phyloP scores from a whole-genome alignment of 2,329 filamentous ascomycete species.

The Colletotrichum tropicicola region DNA sequence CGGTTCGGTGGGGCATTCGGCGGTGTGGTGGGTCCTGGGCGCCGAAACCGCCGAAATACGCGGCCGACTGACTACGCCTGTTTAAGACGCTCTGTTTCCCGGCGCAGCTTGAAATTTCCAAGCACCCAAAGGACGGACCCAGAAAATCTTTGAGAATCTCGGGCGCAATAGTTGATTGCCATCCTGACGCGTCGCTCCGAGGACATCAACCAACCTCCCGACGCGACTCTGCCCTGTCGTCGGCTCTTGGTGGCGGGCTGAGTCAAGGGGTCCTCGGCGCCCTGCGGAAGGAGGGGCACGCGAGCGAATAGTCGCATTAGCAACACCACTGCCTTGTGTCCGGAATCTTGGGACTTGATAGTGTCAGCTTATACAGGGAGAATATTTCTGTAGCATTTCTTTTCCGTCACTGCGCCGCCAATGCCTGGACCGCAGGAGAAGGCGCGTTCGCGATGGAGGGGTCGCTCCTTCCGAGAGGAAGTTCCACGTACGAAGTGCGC shows the following conservation, averaged over 20 bases:
- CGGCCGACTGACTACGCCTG: too few relatives aligned
- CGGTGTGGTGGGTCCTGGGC: too few relatives aligned
- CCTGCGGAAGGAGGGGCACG: conserved; percentile 24
- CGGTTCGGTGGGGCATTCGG: conserved; percentile 15
- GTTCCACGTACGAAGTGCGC: too few relatives aligned
- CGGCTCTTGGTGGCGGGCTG: conserved; percentile 24
- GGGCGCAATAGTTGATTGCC: neutral
- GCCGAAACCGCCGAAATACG: conserved; percentile 22
- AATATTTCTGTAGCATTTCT: conserved; percentile 24
- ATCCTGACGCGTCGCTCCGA: neutral
- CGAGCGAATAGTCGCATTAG: neutral
- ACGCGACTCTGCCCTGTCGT: conserved; percentile 9
- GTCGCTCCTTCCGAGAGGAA: neutral
- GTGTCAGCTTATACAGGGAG: neutral
- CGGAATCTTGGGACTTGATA: conserved; percentile 15
- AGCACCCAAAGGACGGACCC: neutral
- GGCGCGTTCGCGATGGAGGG: neutral
- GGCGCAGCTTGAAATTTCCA: neutral
- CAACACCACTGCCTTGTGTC: neutral
- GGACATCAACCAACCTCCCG: conserved; percentile 1
- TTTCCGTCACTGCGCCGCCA: conserved; percentile 8
- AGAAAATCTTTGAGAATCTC: neutral
- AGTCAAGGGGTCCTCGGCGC: conserved; percentile 26
- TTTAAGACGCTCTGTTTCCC: too few relatives aligned
- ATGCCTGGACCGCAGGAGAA: conserved; percentile 9